Base-by-base conservation (phyloP, 805 yeast genomes). In the Komagataella ulmi region DNA sequence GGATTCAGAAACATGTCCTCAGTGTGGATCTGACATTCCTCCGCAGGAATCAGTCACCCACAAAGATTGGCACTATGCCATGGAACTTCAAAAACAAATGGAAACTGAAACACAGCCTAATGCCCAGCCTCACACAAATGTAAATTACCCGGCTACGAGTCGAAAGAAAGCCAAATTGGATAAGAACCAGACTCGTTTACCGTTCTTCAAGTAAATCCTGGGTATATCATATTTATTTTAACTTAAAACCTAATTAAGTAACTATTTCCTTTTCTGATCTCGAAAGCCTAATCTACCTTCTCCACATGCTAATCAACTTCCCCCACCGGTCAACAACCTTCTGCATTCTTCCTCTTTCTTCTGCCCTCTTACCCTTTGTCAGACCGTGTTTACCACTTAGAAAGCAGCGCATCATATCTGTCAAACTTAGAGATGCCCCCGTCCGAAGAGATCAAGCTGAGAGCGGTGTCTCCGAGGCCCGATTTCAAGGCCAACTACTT, bases 41-140 rank as follows among this genome's bases (percentile, higher is more conserved):
- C 3, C 3, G 2, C 50, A 18, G 5, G 54, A 53, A 21, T 46
- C 52, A 47, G 50, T 51, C 2, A 60, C 59, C 12, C 69, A 65
- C 52, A 52, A 55, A 19, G 69, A 65, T 48, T 65, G 48, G 47
- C 68, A 65, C 51, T 53, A 59, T 19, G 69, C 69, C 6, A 30
- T 30, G 40, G 40, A 30, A 30, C 40, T 30, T 30, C 40, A 30
- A 2, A 30, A 30, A 14, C 40, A 30, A 30, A 10, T 30, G 40
- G 40, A 30, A 8, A 14, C 40, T 30, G 40, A 30, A 30, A 2
- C 40, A 30, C 40, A 30, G 40, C 12, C 40, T 30, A 30, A 10
- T 5, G 14, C 7, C 4, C 40, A 30, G 14, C 40, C 40, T 4
- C 14, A 3, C 8, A 24, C 36, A 30, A 10, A 30, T 30, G 40